Percentiles rank a stretch among this genome's conserved stretches.
These are phyloP conservation scores for Lolium perenne DNA, from an alignment of 176 grass and related monocot species.

Conservation along the genomic window DNA sequence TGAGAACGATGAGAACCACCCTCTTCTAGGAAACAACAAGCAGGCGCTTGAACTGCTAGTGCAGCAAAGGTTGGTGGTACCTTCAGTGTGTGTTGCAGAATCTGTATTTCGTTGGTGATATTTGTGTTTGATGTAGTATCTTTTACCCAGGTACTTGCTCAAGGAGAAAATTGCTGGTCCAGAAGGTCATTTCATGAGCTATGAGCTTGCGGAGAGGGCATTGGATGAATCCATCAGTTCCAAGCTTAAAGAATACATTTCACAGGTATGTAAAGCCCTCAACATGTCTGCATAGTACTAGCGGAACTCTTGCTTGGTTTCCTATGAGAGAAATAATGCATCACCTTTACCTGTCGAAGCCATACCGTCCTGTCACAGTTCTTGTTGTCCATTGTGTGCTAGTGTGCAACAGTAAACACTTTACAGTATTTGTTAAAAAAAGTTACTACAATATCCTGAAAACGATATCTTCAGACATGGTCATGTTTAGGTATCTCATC, in stretches of 20 bases:
- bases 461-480: not conserved
- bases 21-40: conserved; percentile 73
- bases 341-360: not conserved
- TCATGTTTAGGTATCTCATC: not conserved
- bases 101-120: not conserved
- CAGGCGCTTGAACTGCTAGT: conserved; percentile 80
- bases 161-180: conserved; percentile 89
- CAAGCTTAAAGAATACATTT: conserved; percentile 77
- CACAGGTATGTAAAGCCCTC: conserved; percentile 54
- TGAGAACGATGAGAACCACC: conserved; percentile 66
- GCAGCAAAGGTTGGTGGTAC: conserved; percentile 70
- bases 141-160: conserved; percentile 69
- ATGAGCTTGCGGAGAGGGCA: conserved; percentile 91
- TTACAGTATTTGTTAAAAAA: not conserved
- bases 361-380: not conserved
- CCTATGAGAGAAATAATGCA: not conserved
- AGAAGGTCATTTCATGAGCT: conserved; percentile 76
- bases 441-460: not conserved
- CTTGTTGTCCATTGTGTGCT: too few relatives aligned
- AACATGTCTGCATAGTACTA: not conserved
- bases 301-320: not conserved
- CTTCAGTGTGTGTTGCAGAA: not conserved
- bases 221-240: conserved; percentile 68
- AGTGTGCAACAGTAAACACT: too few relatives aligned
- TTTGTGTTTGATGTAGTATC: conserved; percentile 28